Conservation (phyloP, 164 flowering plant genomes). For the Kalanchoe fedtschenkoi region DNA sequence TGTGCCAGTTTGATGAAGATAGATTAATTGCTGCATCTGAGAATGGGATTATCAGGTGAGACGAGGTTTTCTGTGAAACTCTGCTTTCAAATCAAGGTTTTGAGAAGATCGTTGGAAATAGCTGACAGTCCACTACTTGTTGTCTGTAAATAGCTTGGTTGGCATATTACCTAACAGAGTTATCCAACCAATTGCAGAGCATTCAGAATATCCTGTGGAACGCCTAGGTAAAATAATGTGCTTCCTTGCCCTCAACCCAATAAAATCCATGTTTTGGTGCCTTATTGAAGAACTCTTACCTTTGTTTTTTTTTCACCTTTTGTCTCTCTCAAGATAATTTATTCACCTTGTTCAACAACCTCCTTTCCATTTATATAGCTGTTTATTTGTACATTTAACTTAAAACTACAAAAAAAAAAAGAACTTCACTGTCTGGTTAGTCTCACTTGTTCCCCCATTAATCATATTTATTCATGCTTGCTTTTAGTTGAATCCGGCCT, state of each 20-base stretch:
- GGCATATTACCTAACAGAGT: constrained; percentile 88
- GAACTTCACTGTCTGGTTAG: too few species aligned
- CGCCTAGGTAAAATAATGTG: constrained; percentile 54
- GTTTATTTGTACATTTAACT: too few species aligned
- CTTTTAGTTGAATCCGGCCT: too few species aligned
- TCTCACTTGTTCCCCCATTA: too few species aligned
- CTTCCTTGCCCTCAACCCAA: constrained; percentile 1
- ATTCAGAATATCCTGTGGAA: constrained; percentile 89
- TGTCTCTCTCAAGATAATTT: too few species aligned
- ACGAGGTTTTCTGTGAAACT: neutral
- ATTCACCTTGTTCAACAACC: too few species aligned
- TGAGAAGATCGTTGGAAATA: neutral
- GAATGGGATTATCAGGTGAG: constrained; percentile 91
- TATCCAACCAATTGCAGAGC: constrained; percentile 91
- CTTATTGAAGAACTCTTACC: neutral
- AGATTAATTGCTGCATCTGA: constrained; percentile 72
- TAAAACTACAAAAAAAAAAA: too few species aligned
- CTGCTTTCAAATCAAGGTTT: neutral
- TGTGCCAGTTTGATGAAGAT: constrained; percentile 80
- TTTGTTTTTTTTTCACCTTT: too few species aligned
- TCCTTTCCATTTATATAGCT: too few species aligned
- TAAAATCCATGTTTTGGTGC: neutral
- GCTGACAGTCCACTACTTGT: neutral
- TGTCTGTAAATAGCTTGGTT: constrained; percentile 44
- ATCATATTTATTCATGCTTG: too few species aligned